These are phyloP conservation scores for Skeletonema grethae DNA, from an alignment of 108 stramenopile genomes.

Conservation along the genomic window DNA sequence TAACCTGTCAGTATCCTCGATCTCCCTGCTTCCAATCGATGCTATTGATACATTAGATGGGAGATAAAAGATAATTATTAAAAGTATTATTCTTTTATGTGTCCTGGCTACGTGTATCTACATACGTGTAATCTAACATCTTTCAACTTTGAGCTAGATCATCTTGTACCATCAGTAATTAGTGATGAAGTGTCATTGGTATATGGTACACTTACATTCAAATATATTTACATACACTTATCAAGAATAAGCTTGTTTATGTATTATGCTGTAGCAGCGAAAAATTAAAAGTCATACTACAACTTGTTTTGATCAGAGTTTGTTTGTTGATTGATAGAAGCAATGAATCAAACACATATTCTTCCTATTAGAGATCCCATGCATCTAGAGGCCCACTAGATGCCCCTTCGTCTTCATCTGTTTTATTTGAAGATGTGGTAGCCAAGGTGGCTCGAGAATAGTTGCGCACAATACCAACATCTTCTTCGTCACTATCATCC, in stretches of 20 bases:
- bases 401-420: conserved; percentile 31
- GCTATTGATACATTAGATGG: too few species aligned
- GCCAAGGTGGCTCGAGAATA: conserved; percentile 57
- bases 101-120: too few species aligned
- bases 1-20: too few species aligned
- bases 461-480: conserved; percentile 53
- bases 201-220: not conserved
- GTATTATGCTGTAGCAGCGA: not conserved
- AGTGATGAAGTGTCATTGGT: too few species aligned
- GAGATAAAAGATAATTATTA: too few species aligned
- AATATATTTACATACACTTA: not conserved
- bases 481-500: conserved; percentile 88
- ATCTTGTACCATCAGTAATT: too few species aligned
- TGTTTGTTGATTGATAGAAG: not conserved
- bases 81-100: too few species aligned
- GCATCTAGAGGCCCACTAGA: conserved; percentile 66
- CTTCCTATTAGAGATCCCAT: conserved; percentile 64
- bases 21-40: too few species aligned
- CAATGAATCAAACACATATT: not conserved
- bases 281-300: not conserved
- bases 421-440: conserved; percentile 44
- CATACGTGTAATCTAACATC: too few species aligned
- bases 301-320: conserved; percentile 5
- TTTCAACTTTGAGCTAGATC: too few species aligned
- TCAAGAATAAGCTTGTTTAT: conserved; percentile 1